Conservation (phyloP, 495 filamentous ascomycete species). For the Trichoderma erinaceum region DNA sequence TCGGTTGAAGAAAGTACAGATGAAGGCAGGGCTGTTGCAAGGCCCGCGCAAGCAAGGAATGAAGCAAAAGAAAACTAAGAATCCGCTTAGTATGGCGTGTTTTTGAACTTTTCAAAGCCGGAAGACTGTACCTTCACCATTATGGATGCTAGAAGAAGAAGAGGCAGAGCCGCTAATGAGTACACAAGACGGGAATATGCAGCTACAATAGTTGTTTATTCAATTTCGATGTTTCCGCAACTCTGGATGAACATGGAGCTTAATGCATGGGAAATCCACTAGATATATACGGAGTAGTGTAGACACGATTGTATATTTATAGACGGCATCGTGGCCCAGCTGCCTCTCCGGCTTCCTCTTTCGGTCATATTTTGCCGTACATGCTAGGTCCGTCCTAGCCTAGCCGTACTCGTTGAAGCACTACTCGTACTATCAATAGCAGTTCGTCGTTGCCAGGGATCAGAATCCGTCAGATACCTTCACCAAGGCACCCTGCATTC, state of each 20-base stretch:
- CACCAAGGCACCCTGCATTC: background rate
- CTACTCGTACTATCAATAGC: background rate
- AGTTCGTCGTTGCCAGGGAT: background rate
- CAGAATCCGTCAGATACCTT: background rate
- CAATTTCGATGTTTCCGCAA: background rate
- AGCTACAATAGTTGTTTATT: background rate
- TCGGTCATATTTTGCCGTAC: background rate
- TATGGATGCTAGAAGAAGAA: background rate
- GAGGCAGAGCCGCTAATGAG: background rate
- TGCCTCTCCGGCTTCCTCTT: background rate
- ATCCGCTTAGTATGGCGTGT: background rate
- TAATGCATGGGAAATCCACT: background rate
- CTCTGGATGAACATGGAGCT: background rate
- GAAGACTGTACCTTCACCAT: background rate
- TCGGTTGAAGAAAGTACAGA: background rate
- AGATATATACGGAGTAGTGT: slow-evolving; percentile 1
- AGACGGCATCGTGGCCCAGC: background rate
- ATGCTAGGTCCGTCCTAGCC: background rate
- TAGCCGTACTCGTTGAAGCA: background rate
- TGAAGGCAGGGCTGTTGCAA: background rate
- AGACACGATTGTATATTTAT: slow-evolving; percentile 1
- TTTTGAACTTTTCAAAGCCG: too few species aligned
- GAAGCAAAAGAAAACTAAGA: background rate
- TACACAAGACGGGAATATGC: background rate
- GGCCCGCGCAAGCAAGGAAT: background rate